Conservation (phyloP, 2,329 filamentous ascomycete species). For the Aspergillus sp. region DNA sequence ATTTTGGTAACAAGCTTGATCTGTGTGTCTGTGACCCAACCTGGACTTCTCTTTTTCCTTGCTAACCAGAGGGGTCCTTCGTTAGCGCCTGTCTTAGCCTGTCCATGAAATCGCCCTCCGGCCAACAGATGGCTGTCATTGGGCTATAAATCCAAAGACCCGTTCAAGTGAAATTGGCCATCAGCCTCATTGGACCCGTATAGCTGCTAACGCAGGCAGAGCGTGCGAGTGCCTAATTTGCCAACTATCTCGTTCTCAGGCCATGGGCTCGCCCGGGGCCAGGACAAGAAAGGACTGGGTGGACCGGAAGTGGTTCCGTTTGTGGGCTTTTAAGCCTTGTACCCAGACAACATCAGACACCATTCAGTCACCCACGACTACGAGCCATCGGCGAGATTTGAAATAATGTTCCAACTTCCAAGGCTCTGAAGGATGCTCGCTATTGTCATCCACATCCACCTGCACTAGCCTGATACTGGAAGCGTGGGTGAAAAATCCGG, state of each 20-base stretch:
- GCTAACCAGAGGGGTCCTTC: constrained; percentile 3
- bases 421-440: neutral
- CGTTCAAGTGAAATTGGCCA: constrained; percentile 3
- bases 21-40: constrained; percentile 2
- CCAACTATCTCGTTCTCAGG: neutral
- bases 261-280: too few species aligned
- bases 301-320: neutral
- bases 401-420: neutral
- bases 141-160: neutral
- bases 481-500: neutral
- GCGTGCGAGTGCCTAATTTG: neutral
- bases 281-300: neutral
- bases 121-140: neutral
- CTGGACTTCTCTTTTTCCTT: neutral
- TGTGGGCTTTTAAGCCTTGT: neutral
- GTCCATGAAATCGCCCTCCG: neutral
- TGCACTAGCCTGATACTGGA: neutral
- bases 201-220: constrained; percentile 2
- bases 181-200: constrained; percentile 14
- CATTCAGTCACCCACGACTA: neutral
- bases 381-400: neutral
- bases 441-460: too few species aligned
- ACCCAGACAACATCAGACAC: neutral
- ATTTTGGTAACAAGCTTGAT: neutral
- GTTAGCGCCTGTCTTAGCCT: constrained; percentile 2